Evolutionary conservation across 805 yeast species (phyloP).

Genomic region (Candida germanica): DNA sequence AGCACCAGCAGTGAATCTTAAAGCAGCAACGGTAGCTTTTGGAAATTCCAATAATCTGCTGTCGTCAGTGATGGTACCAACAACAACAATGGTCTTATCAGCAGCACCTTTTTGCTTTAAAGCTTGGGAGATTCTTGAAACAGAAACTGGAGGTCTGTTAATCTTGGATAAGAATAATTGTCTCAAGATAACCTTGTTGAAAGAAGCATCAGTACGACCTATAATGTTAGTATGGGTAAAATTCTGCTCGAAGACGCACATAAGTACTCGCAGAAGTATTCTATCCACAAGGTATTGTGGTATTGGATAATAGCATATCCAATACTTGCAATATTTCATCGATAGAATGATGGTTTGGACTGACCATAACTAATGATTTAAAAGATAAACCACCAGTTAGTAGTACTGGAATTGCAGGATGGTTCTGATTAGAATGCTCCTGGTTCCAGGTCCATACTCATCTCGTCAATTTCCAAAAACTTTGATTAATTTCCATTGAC

Average conservation of each 20-base stretch:
- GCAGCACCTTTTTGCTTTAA: conserved; percentile 79
- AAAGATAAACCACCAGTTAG: too few relatives aligned
- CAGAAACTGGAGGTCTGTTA: conserved; percentile 99
- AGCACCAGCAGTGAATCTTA: conserved; percentile 99
- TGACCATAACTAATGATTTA: too few relatives aligned
- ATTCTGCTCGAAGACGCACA: conserved; percentile 48
- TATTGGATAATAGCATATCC: conserved; percentile 5
- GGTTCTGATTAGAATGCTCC: too few relatives aligned
- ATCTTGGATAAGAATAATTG: conserved; percentile 95
- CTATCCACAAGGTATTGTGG: too few relatives aligned
- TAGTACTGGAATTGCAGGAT: too few relatives aligned
- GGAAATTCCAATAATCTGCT: conserved; percentile 91
- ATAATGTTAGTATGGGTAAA: conserved; percentile 29
- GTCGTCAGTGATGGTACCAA: conserved; percentile 99
- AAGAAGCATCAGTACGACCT: conserved; percentile 98
- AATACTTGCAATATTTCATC: too few relatives aligned
- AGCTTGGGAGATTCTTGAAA: conserved; percentile 85
- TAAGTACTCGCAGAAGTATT: conserved; percentile 43
- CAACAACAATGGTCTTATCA: conserved; percentile 92
- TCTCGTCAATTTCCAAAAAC: too few relatives aligned
- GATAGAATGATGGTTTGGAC: too few relatives aligned
- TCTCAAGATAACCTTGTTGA: conserved; percentile 96
- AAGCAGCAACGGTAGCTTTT: conserved; percentile 97
- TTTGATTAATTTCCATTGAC: too few relatives aligned
- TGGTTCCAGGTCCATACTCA: too few relatives aligned